Evolutionary conservation across 176 grass and related monocot genomes (phyloP).

Genomic region (Paspalum notatum): DNA sequence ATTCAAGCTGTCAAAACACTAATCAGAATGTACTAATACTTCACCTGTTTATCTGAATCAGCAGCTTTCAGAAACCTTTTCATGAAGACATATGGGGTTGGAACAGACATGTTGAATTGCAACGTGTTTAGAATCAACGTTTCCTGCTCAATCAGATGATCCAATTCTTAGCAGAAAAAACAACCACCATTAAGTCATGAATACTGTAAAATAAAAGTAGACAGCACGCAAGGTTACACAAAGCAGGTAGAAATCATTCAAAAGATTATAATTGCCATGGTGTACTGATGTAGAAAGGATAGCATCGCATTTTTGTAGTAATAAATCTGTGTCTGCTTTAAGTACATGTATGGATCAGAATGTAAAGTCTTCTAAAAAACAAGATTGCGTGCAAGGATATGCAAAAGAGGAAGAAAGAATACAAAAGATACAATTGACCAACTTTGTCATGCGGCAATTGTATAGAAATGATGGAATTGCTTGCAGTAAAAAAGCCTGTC

Average conservation of each 20-base stretch:
- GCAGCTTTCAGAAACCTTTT: conserved; percentile 92
- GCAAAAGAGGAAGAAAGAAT: conserved; percentile 9
- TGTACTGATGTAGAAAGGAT: neutral
- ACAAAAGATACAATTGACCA: conserved; percentile 11
- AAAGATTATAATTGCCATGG: conserved; percentile 1
- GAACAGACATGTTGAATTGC: conserved; percentile 88
- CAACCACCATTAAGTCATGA: neutral
- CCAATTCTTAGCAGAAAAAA: neutral
- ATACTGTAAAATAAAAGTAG: conserved; percentile 7
- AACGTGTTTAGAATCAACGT: conserved; percentile 65
- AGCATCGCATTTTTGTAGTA: neutral
- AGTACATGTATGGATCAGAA: neutral
- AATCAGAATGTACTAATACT: conserved; percentile 16
- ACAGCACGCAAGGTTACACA: neutral
- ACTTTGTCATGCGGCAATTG: neutral
- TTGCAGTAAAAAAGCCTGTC: neutral
- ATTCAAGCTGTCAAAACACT: conserved; percentile 10
- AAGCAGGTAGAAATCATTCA: conserved; percentile 19
- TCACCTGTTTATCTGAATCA: conserved; percentile 74
- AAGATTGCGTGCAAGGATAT: neutral
- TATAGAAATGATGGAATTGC: neutral
- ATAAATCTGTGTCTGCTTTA: neutral
- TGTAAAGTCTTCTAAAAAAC: neutral
- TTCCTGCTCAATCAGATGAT: conserved; percentile 67
- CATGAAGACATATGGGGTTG: conserved; percentile 90